Conservation (phyloP, 768 basidiomycete species). For the Boletus subparvulus region DNA sequence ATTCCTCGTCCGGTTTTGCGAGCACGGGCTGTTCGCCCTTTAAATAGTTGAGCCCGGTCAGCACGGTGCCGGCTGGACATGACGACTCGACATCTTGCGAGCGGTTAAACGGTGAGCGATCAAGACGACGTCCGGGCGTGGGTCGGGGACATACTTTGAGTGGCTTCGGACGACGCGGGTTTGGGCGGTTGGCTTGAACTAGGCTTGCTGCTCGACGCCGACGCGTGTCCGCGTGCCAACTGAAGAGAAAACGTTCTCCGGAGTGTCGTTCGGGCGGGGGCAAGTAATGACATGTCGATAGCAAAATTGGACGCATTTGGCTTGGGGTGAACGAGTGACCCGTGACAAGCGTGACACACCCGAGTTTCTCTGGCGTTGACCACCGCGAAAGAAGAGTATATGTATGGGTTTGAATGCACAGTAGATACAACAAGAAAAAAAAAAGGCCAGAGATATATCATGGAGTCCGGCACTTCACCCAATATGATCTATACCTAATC, state of each 20-base stretch:
- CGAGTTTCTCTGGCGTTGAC: too few species aligned
- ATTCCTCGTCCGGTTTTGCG: conserved; percentile 77
- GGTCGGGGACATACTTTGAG: conserved; percentile 20
- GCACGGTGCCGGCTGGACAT: conserved; percentile 67
- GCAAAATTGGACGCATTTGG: neutral
- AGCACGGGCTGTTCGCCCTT: conserved; percentile 79
- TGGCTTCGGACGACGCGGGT: conserved; percentile 8
- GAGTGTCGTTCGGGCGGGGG: conserved; percentile 11
- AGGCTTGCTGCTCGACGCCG: conserved; percentile 3
- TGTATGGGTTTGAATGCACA: conserved; percentile 7
- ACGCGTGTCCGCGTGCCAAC: conserved; percentile 16
- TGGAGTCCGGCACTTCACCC: conserved; percentile 10
- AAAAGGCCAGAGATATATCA: conserved; percentile 1
- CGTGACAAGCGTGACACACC: conserved; percentile 1
- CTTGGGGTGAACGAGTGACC: neutral
- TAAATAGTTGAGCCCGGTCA: conserved; percentile 80
- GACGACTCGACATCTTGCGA: conserved; percentile 45
- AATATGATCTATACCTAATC: conserved; percentile 16
- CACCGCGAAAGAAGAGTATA: neutral
- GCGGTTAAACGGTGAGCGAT: neutral
- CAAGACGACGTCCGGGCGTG: neutral
- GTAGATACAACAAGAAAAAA: conserved; percentile 26
- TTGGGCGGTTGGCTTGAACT: neutral
- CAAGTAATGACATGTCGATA: conserved; percentile 22
- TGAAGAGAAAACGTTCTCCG: conserved; percentile 8